Base-by-base conservation (phyloP, 768 basidiomycete genomes). In the Rubroboletus pulcherrimus region DNA sequence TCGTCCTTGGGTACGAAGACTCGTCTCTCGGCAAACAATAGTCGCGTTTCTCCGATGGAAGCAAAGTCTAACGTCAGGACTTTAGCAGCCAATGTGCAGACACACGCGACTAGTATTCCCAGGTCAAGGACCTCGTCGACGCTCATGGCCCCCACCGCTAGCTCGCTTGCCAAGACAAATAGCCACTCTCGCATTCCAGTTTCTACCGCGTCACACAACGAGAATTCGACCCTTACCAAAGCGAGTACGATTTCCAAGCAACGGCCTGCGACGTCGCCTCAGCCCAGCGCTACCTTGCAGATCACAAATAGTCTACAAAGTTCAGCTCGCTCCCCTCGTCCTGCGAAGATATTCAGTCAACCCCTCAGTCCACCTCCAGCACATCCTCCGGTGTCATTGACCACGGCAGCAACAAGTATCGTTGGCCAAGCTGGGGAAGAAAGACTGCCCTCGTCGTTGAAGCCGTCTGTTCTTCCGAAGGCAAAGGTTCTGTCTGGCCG, bases 81-180 rank as follows among this genome's bases (percentile, higher is more conserved):
- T 11, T 47, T 59, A 11, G 21, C 46, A 26, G 17, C 46, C 19
- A 62, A 43, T 49, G 45, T 50, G 14, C 55, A 55, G 30, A 63
- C 62, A 31, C 51, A 49, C 2, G n/a, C 26, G 40, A 14, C 37
- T n/a, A 38, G 42, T 37, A 60, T 65, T 37, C 60, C 62, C 2
- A 56, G 66, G 39, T 63, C 54, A 14, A 70, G 75, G 35, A 71
- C 69, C 0, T 71, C 72, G 7, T 81, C 82, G 3, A 79, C 84
- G 37, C 74, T 91, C 12, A 72, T 87, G 49, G 87, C 88, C 0
- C 89, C 89, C 0, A 91, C 89, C 1, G 88, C 85, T 2, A 89
- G 87, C 62, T 91, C 89, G 1, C 72, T 90, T 24, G 89, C 89
- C 3, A 88, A 84, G 73, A 74, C 66, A 24, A 73, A 57, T 37